Evolutionary conservation across 2,329 filamentous ascomycete genomes (phyloP), one percentile per base, ranked within the genome.

Genomic region (Pleoardoris graminearum): DNA sequence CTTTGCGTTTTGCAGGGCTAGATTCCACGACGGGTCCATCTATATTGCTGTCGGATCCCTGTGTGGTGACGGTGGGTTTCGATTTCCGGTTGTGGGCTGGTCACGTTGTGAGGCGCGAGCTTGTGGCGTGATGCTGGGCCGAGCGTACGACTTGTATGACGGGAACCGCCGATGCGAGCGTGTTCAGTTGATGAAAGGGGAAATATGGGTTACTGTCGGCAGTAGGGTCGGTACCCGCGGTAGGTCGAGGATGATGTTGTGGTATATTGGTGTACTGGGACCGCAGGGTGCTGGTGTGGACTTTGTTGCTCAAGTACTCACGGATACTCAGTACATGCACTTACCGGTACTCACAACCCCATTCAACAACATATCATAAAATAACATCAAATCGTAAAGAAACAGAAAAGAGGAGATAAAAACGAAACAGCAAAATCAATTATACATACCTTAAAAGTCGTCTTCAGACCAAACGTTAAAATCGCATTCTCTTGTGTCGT

Each of bases 51-150:
- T 53, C 29, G 36, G 25, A 14, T 25, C 25, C 42, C 45, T 8
- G 51, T 45, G 49, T 43, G 39, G 41, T 38, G 47, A 44, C 54
- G 33, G 45, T 51, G 50, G 52, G 38, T 47, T 44, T 50, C 27
- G 42, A 39, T 50, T 27, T 44, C 46, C 41, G 46, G 49, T 32
- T 21, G n/a, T 29, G 21, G 45, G 30, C 51, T 39, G 25, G 50
- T 48, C 54, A 54, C 54, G 57, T 52, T 60, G 54, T 55, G 38
- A 59, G 56, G 55, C 54, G 51, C 33, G 45, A 52, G 48, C 16
- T 57, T 57, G 63, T 69, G 67, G 64, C 65, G 67, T 69, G 67
- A 69, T 65, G 57, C 51, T 67, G 59, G 62, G 60, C 57, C 7
- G 49, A 36, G 29, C 41, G 22, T 27, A 53, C 29, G 33, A 35